phyloP scores from a whole-genome alignment of 1,139 yeast species.

The Debaryomyces fabryi region DNA sequence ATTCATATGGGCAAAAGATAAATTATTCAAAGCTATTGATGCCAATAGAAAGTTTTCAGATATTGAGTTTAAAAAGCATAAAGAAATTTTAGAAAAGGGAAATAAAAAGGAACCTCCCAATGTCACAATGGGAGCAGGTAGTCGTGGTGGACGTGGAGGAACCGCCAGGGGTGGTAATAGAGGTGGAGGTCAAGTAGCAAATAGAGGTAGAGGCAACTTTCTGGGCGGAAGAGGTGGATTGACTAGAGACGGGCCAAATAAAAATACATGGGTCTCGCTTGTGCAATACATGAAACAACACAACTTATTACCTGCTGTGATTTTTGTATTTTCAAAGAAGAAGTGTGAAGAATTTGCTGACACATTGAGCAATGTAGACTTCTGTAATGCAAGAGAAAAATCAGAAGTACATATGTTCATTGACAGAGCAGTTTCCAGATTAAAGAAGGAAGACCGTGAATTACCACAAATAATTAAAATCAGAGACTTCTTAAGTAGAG shows the following conservation, averaged over 20 bases:
- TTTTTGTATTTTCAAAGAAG: slow-evolving; percentile 91
- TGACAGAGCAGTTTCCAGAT: slow-evolving; percentile 82
- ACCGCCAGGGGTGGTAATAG: slow-evolving; percentile 46
- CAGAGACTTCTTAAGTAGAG: slow-evolving; percentile 81
- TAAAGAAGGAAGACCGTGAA: slow-evolving; percentile 89
- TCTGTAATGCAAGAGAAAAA: slow-evolving; percentile 79
- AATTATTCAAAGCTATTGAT: slow-evolving; percentile 72
- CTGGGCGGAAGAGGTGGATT: slow-evolving; percentile 38
- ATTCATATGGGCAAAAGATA: slow-evolving; percentile 72
- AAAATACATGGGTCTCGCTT: slow-evolving; percentile 74
- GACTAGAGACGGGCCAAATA: slow-evolving; percentile 69
- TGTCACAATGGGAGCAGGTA: slow-evolving; percentile 44
- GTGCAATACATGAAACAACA: slow-evolving; percentile 72
- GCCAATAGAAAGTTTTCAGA: slow-evolving; percentile 70
- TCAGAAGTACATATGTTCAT: slow-evolving; percentile 92
- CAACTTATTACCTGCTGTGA: slow-evolving; percentile 82
- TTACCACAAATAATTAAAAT: slow-evolving; percentile 86
- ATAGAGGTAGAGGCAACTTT: slow-evolving; percentile 27
- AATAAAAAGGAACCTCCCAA: slow-evolving; percentile 40
- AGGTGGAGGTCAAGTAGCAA: slow-evolving; percentile 26
- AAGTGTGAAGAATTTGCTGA: slow-evolving; percentile 93
- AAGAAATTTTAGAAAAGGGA: slow-evolving; percentile 48
- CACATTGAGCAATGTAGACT: slow-evolving; percentile 71
- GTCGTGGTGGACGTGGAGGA: slow-evolving; percentile 50
- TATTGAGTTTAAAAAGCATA: slow-evolving; percentile 64